phyloP scores from a whole-genome alignment of 345 rosid species.

The Brassica nigra region DNA sequence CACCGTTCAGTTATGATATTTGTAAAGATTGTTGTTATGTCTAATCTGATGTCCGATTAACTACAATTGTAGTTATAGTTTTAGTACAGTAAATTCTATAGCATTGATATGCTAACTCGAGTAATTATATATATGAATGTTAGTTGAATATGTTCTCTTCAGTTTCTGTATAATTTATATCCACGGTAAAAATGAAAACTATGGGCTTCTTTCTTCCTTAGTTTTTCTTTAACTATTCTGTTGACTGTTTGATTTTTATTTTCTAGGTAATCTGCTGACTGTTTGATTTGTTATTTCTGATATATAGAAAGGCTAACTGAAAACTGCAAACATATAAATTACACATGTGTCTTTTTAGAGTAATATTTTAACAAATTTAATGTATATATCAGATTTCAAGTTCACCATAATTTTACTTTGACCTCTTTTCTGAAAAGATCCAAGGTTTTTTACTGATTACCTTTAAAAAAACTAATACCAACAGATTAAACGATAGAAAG shows the following conservation, averaged over 20 bases:
- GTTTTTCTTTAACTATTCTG: slow-evolving; percentile 21
- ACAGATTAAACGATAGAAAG: neutral
- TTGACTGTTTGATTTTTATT: neutral
- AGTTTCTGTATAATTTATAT: neutral
- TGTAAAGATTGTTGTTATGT: neutral
- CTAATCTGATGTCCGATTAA: neutral
- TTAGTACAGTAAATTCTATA: neutral
- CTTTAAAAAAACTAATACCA: neutral
- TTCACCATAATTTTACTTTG: neutral
- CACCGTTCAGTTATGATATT: neutral
- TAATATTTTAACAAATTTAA: neutral
- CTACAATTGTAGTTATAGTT: neutral
- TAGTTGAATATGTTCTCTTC: neutral
- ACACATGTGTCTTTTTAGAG: neutral
- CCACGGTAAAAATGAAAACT: neutral
- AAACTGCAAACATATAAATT: neutral
- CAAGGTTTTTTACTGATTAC: neutral
- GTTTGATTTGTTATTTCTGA: neutral
- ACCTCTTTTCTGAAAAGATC: neutral
- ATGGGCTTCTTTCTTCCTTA: neutral
- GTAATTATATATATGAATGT: neutral
- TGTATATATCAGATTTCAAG: neutral
- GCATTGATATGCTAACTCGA: neutral
- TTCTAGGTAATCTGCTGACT: neutral
- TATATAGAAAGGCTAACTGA: neutral